Conservation (phyloP, 2,329 filamentous ascomycete genomes). For the Tolypocladium tropicale region DNA sequence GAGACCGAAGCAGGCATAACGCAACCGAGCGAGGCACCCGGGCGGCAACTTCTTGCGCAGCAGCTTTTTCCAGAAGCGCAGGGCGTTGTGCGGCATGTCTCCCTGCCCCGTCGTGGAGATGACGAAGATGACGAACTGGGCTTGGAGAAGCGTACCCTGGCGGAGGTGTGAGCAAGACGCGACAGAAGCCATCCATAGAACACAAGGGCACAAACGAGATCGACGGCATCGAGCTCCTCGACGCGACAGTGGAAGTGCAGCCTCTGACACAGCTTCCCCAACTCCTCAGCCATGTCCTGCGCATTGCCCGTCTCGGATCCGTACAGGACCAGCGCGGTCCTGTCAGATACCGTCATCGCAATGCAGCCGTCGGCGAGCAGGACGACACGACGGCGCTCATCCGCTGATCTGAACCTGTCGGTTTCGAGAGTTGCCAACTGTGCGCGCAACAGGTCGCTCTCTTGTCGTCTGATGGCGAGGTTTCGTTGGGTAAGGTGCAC, state of each 20-base stretch:
- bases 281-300: slow-evolving; percentile 80
- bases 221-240: slow-evolving; percentile 65
- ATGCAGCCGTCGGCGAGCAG: neutral
- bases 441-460: neutral
- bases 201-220: slow-evolving; percentile 50
- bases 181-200: neutral
- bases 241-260: slow-evolving; percentile 69
- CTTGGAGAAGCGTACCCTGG: slow-evolving; percentile 40
- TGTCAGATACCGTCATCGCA: slow-evolving; percentile 15
- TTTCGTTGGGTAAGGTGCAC: neutral
- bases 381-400: neutral
- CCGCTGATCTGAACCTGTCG: neutral
- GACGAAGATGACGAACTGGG: slow-evolving; percentile 62
- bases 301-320: slow-evolving; percentile 93
- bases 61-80: slow-evolving; percentile 75
- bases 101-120: slow-evolving; percentile 92
- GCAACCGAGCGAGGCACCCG: slow-evolving; percentile 55
- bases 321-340: slow-evolving; percentile 64
- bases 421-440: neutral
- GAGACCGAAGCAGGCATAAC: slow-evolving; percentile 79
- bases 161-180: neutral
- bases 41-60: slow-evolving; percentile 67
- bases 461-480: neutral
- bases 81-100: slow-evolving; percentile 77
- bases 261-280: slow-evolving; percentile 64